Evolutionary conservation across 2,329 filamentous ascomycete species (phyloP), one percentile per base, ranked within the genome.

Genomic region (Colletotrichum sojae): DNA sequence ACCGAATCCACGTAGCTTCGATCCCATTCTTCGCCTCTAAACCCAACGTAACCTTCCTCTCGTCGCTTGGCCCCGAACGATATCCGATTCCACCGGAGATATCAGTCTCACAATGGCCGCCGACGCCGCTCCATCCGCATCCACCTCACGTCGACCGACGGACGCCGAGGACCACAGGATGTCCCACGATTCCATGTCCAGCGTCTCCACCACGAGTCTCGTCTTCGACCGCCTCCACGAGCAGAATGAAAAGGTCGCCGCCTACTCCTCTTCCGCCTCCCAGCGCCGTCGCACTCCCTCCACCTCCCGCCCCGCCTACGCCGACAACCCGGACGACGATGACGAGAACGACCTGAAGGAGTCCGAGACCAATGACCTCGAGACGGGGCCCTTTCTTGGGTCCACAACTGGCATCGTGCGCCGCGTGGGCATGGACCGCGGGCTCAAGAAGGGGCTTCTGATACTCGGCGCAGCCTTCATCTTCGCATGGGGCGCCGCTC

Each of bases 151-250:
- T 39, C 69, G 56, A 57, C 48, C 56, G 31, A 58, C 31, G 13
- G 48, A 46, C 39, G 46, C 57, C 40, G 64, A 62, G 43, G 61
- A 69, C 18, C 46, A 75, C 63, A 82, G 82, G 71, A 78, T 78
- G 69, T 89, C 88, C 62, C 81, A 81, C 75, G 87, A 86, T 65
- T 72, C 93, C 4, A 79, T 88, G 53, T 93, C 92, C n/a, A 92
- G 91, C 48, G 90, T 90, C n/a, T 96, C 93, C 40, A 95, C 93
- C 12, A 94, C 92, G 4, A 95, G 93, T 74, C 85, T 96, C 15
- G 89, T 96, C 62, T 93, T 96, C 77, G 93, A 96, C 73, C 89
- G 91, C 71, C 86, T 95, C 73, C 87, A 89, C 74, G 90, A 93
- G 76, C 77, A 84, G 78, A 76, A 73, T 66, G 79, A 82, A 67